These are phyloP conservation scores for cucumber (Cucumis sativus) DNA, from an alignment of 306 rosid genomes.

Conservation along the genomic window Cucumber_9930_V3 NC_026659.2:2270001-2270500, in stretches of 20 bases:
- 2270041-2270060: neutral
- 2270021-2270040: neutral
- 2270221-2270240: neutral
- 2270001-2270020: neutral
- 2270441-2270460: neutral
- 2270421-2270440: neutral
- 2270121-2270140: neutral
- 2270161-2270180: neutral
- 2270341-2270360: neutral
- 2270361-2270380: neutral
- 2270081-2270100: neutral
- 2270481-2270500: neutral
- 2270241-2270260: neutral
- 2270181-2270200: neutral
- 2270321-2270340: neutral
- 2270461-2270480: neutral
- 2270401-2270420: neutral
- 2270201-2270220: neutral
- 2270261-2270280: neutral
- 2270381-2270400: neutral
- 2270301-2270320: neutral
- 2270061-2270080: neutral
- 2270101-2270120: neutral
- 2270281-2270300: neutral
- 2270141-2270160: neutral